Conservation (phyloP, 305 asterid genomes). For the Striga hermonthica region DNA sequence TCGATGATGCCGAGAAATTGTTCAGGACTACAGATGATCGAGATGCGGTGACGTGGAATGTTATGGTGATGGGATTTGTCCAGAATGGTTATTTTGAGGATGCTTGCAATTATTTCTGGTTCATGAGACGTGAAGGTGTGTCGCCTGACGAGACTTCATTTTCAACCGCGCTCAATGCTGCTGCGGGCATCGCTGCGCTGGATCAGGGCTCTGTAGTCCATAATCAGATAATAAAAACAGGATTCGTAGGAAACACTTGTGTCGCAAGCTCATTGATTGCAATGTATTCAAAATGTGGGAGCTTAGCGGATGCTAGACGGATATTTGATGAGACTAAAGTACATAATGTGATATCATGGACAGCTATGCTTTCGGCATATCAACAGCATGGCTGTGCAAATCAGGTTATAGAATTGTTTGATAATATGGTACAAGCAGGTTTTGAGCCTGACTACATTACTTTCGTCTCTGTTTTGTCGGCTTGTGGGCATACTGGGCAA, state of each 20-base stretch:
- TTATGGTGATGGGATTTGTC: constrained; percentile 48
- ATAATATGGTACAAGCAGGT: constrained; percentile 41
- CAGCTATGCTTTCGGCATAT: constrained; percentile 52
- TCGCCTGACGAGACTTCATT: constrained; percentile 45
- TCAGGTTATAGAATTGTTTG: constrained; percentile 44
- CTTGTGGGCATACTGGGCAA: constrained; percentile 54
- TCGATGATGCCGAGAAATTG: constrained; percentile 43
- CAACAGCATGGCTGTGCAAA: constrained; percentile 50
- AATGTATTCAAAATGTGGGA: constrained; percentile 61
- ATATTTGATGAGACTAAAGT: constrained; percentile 38
- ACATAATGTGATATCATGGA: constrained; percentile 51
- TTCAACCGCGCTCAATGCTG: constrained; percentile 47
- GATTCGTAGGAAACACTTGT: constrained; percentile 37
- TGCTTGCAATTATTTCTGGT: constrained; percentile 46
- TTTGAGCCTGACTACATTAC: constrained; percentile 51
- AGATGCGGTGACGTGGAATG: constrained; percentile 58
- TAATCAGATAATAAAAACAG: constrained; percentile 42
- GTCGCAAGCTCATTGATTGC: constrained; percentile 44
- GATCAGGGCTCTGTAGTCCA: constrained; percentile 48
- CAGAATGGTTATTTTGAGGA: constrained; percentile 43
- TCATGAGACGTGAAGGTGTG: constrained; percentile 45
- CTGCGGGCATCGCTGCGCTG: constrained; percentile 39
- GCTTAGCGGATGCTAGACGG: constrained; percentile 42
- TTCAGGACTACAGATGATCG: constrained; percentile 37
- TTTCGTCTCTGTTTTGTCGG: constrained; percentile 52